These are phyloP conservation scores for Panaeolus cyanescens DNA, from an alignment of 768 basidiomycete genomes.

Conservation along the genomic window DNA sequence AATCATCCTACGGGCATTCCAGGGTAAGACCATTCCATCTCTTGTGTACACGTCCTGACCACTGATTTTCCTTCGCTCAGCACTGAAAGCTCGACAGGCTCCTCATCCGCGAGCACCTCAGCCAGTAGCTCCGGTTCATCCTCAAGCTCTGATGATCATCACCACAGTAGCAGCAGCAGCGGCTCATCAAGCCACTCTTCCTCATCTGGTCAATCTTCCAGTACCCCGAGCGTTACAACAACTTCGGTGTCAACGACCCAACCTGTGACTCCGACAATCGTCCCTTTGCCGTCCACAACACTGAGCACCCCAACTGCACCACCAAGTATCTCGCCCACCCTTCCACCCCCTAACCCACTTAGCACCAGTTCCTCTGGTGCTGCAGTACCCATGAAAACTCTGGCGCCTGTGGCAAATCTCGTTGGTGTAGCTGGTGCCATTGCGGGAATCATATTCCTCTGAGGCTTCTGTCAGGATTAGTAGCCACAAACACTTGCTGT, in stretches of 20 bases:
- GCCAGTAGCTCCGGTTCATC: neutral
- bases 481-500: too few relatives aligned
- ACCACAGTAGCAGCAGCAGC: neutral
- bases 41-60: neutral
- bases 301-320: neutral
- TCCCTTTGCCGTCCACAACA: neutral
- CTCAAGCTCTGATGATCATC: neutral
- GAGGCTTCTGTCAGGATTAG: neutral
- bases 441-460: slow-evolving; percentile 5
- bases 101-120: neutral
- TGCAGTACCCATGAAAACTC: neutral
- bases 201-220: neutral
- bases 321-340: neutral
- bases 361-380: neutral
- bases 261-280: too few relatives aligned
- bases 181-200: too few relatives aligned
- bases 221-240: neutral
- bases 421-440: slow-evolving; percentile 6
- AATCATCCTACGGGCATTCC: neutral
- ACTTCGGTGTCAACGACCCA: too few relatives aligned
- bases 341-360: neutral
- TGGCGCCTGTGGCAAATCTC: neutral
- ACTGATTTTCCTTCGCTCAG: neutral
- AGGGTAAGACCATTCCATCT: neutral
- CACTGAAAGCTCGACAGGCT: neutral